These are phyloP conservation scores for Physcomitrellopsis africana DNA, from an alignment of 225 moss, liverwort and hornwort genomes.

Conservation along the genomic window DNA sequence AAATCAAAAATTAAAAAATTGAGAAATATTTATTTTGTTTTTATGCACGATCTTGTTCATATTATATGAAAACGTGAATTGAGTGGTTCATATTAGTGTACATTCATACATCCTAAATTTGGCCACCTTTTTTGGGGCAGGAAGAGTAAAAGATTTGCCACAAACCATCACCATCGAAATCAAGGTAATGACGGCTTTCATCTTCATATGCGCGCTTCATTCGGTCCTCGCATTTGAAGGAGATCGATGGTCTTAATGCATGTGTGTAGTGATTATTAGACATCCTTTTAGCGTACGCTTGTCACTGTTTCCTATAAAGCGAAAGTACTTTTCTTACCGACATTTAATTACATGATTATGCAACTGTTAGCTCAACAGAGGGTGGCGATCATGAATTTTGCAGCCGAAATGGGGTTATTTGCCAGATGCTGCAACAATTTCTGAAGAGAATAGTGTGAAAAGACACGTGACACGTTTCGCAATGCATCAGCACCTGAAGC, in stretches of 20 bases:
- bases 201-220: neutral
- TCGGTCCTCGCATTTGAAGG: neutral
- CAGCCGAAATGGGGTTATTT: constrained; percentile 96
- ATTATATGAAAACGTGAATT: neutral
- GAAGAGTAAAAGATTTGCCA: constrained; percentile 47
- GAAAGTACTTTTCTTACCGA: neutral
- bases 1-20: too few species aligned
- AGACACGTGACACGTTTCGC: constrained; percentile 64
- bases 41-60: neutral
- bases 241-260: constrained; percentile 3
- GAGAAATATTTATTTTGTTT: neutral
- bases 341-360: neutral
- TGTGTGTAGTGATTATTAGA: constrained; percentile 10
- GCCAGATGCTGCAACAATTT: constrained; percentile 55
- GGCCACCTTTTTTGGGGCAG: constrained; percentile 42
- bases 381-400: constrained; percentile 26
- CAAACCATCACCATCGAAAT: constrained; percentile 80
- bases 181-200: constrained; percentile 57
- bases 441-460: constrained; percentile 59
- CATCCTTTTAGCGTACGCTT: constrained; percentile 7
- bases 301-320: neutral
- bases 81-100: neutral
- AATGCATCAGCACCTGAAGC: constrained; percentile 75
- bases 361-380: constrained; percentile 3
- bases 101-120: constrained; percentile 6